phyloP scores from a whole-genome alignment of 2,329 filamentous ascomycete species.

The Sclerotinia spermophila region DNA sequence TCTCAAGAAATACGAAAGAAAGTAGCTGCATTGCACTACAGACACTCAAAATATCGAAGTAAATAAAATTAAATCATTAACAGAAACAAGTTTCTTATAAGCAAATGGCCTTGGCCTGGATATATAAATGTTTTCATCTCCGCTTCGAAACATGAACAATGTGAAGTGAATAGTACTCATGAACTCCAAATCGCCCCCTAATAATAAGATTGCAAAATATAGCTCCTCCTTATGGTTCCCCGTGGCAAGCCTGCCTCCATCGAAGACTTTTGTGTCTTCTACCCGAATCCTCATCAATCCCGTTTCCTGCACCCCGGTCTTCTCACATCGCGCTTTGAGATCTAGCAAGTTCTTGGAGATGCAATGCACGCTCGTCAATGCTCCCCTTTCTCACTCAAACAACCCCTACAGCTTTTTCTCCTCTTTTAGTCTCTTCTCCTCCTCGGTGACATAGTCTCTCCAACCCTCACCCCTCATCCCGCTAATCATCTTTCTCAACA shows the following conservation, averaged over 20 bases:
- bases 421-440: slow-evolving; percentile 27
- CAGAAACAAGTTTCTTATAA: neutral
- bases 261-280: neutral
- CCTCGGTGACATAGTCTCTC: slow-evolving; percentile 28
- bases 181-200: neutral
- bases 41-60: neutral
- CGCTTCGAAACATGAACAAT: neutral
- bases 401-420: slow-evolving; percentile 15
- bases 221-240: neutral
- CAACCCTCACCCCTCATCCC: slow-evolving; percentile 35
- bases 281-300: neutral
- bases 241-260: neutral
- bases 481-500: slow-evolving; percentile 31
- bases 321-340: neutral
- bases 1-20: neutral
- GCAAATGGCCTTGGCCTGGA: slow-evolving; percentile 10
- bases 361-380: neutral
- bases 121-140: neutral
- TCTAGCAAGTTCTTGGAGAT: neutral
- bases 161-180: neutral
- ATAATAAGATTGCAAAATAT: neutral
- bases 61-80: neutral
- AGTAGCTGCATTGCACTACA: neutral
- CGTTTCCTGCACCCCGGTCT: neutral
- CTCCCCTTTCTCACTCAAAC: neutral